Base-by-base conservation (phyloP, 306 rosid genomes). In the Prunus padus region DNA sequence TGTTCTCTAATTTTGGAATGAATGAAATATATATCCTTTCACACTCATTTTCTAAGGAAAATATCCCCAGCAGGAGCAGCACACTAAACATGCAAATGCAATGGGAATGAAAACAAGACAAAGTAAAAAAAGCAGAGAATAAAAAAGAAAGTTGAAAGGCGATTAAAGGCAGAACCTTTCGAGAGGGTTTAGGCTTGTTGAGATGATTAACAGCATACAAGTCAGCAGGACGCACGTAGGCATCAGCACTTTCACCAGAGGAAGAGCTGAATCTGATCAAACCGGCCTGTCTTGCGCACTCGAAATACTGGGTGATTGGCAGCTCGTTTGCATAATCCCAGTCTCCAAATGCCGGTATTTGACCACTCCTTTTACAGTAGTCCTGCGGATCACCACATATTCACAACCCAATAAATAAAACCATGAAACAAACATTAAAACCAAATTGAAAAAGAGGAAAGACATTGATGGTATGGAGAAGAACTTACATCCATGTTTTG, bases 301-400 rank as follows among this genome's bases (percentile, higher is more conserved):
- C 98, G 50, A 95, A 95, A 69, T 92, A 95, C 84, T 95, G 97
- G 67, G 97, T 95, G 71, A 95, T 95, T 56, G 98, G 97, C 25
- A 92, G 62, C 62, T 95, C 88, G 56, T 89, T 90, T 0, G 96
- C 86, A 46, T 82, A 85, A 54, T 95, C 98, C 98, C 98, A 95
- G 85, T 95, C 87, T 6, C 98, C 97, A 57, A 95, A 95, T 51
- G 93, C 91, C 18, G 98, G 97, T 66, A 95, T 86, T 60, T 92
- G 95, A 2, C 91, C 93, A 18, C 96, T 92, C 75, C 88, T 88
- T 81, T 78, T 92, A 45, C 61, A 46, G 4, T 56, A 86, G 71
- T 90, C 77, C 81, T 81, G 42, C 81, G 76, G 42, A 19, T n/a
- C 13, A 28, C 19, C 28, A 40, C 0, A 33, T 31, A 37, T 9